A percentile compares a stretch with the other conserved stretches of the same genome.
Evolutionary conservation across 148 eudicot species (phyloP).

Genomic region (Simmondsia chinensis): DNA sequence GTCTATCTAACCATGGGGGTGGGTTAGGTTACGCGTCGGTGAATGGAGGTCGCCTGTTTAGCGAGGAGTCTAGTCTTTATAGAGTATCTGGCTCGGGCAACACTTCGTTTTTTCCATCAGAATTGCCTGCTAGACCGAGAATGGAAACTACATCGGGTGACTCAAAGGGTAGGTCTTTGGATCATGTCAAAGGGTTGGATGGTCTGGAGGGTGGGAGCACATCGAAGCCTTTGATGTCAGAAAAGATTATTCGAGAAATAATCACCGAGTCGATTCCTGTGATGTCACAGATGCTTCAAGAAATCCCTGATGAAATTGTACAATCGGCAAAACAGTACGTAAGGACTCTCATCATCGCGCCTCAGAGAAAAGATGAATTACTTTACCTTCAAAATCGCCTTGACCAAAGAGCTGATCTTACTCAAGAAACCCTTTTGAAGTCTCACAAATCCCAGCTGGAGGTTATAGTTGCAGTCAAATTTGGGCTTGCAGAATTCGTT

Average conservation of each 20-base stretch:
- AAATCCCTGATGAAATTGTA: slow-evolving; percentile 48
- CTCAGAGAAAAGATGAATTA: slow-evolving; percentile 41
- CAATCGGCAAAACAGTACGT: slow-evolving; percentile 55
- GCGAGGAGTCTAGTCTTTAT: slow-evolving; percentile 37
- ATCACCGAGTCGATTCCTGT: slow-evolving; percentile 41
- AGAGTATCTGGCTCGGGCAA: slow-evolving; percentile 48
- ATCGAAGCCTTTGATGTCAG: slow-evolving; percentile 34
- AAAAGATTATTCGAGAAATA: slow-evolving; percentile 48
- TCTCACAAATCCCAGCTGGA: slow-evolving; percentile 47
- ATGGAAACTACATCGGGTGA: slow-evolving; percentile 39
- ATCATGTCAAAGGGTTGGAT: slow-evolving; percentile 28
- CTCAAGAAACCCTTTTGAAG: slow-evolving; percentile 49
- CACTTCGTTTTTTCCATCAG: slow-evolving; percentile 61
- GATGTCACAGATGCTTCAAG: slow-evolving; percentile 55
- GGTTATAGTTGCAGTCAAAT: slow-evolving; percentile 54
- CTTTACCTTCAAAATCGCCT: slow-evolving; percentile 43
- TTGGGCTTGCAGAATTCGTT: slow-evolving; percentile 52
- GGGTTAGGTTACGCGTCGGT: slow-evolving; percentile 32
- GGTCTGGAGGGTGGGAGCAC: slow-evolving; percentile 30
- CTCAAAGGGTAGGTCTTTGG: slow-evolving; percentile 37
- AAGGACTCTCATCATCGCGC: slow-evolving; percentile 29
- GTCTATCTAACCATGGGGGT: slow-evolving; percentile 36
- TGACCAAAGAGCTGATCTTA: slow-evolving; percentile 46
- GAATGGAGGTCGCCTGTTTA: slow-evolving; percentile 31
- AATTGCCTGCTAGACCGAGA: slow-evolving; percentile 60